These are phyloP conservation scores for Dendrostoma leiphaemia DNA, from an alignment of 2,329 filamentous ascomycete species.

Conservation along the genomic window DNA sequence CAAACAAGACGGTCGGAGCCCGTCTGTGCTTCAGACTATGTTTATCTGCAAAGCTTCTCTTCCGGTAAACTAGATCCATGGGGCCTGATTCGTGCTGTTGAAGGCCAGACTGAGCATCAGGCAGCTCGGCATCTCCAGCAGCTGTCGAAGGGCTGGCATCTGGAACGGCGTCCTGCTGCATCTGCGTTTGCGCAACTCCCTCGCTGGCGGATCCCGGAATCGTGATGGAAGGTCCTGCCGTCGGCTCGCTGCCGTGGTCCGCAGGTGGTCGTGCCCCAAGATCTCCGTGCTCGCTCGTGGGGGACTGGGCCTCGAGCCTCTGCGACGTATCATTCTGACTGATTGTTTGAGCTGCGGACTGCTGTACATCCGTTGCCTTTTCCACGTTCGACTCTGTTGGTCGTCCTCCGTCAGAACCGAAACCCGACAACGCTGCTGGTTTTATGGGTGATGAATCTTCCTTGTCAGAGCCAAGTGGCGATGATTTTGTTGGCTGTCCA, in stretches of 20 bases:
- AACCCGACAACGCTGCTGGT: neutral
- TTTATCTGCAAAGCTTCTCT: conserved; percentile 11
- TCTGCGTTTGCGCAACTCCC: neutral
- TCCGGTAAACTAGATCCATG: neutral
- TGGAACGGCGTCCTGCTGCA: neutral
- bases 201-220: neutral
- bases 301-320: neutral
- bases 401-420: neutral
- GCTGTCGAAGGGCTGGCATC: neutral
- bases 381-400: neutral
- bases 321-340: neutral
- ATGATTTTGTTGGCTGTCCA: neutral
- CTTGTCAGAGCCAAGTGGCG: neutral
- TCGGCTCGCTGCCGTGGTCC: neutral
- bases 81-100: neutral
- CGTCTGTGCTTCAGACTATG: conserved; percentile 49
- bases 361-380: neutral
- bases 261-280: neutral
- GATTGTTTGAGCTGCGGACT: neutral
- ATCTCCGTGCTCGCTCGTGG: neutral
- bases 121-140: neutral
- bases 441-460: neutral
- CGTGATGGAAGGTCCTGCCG: neutral
- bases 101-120: neutral
- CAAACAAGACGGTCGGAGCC: conserved; percentile 75